Evolutionary conservation across 352 stramenopile genomes (phyloP).

Genomic region (Detonula confervacea): DNA sequence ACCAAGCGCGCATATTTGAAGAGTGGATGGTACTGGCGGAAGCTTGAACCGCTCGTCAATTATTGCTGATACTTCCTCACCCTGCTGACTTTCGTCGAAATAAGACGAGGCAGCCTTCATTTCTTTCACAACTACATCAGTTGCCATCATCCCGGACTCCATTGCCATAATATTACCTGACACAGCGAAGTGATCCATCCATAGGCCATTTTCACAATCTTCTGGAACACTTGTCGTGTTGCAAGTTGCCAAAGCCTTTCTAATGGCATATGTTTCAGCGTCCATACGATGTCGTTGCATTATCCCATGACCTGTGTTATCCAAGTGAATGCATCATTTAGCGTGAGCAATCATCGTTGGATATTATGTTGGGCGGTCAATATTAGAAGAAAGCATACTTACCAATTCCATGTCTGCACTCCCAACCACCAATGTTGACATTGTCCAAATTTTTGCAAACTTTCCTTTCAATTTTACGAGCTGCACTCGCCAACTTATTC

Average conservation of each 20-base stretch:
- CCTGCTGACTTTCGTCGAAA: background rate
- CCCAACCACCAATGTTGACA: constrained; percentile 31
- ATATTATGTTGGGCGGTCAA: too few relatives aligned
- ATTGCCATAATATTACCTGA: constrained; percentile 30
- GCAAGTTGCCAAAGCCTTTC: constrained; percentile 20
- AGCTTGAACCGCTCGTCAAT: background rate
- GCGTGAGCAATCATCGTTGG: too few relatives aligned
- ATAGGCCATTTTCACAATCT: constrained; percentile 43
- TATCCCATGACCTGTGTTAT: constrained; percentile 43
- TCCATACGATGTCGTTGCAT: constrained; percentile 23
- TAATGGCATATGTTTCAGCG: constrained; percentile 12
- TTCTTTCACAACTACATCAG: constrained; percentile 16
- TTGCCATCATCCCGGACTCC: constrained; percentile 32
- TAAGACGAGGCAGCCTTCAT: background rate
- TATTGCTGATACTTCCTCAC: background rate
- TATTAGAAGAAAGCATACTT: too few relatives aligned
- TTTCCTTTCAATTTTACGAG: constrained; percentile 30
- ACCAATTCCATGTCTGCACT: constrained; percentile 43
- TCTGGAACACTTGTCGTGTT: background rate
- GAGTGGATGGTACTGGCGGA: constrained; percentile 4
- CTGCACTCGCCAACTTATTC: constrained; percentile 7
- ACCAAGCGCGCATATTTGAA: constrained; percentile 25
- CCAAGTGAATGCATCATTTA: too few relatives aligned
- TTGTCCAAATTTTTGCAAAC: constrained; percentile 28
- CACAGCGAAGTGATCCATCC: constrained; percentile 43